A percentile compares a stretch with the other conserved stretches of the same genome.
These are phyloP conservation scores for Suillus cothurnatus DNA, from an alignment of 768 basidiomycete genomes.

Conservation along the genomic window DNA sequence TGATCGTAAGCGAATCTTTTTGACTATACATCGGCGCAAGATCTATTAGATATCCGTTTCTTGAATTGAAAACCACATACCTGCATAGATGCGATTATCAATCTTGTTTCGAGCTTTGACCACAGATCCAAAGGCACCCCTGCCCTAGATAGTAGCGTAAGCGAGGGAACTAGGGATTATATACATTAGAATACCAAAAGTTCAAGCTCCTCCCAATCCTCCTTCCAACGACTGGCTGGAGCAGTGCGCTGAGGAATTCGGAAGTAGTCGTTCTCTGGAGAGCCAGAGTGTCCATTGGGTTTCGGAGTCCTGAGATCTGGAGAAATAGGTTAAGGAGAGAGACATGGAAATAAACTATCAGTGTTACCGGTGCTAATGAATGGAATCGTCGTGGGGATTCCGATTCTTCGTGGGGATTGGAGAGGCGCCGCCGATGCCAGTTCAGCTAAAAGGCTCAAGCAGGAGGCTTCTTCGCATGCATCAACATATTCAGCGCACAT, in stretches of 20 bases:
- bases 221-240: conserved; percentile 81
- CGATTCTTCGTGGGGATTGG: conserved; percentile 22
- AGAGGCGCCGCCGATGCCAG: conserved; percentile 48
- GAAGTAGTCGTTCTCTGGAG: conserved; percentile 72
- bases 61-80: conserved; percentile 36
- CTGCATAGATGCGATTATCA: conserved; percentile 82
- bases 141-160: conserved; percentile 52
- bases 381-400: neutral
- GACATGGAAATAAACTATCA: neutral
- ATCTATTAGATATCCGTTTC: conserved; percentile 1
- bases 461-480: conserved; percentile 57
- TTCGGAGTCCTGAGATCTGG: conserved; percentile 41
- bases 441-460: conserved; percentile 58
- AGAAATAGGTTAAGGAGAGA: neutral
- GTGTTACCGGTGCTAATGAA: neutral
- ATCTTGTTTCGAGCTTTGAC: conserved; percentile 92
- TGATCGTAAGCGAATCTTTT: conserved; percentile 83
- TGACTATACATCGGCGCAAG: conserved; percentile 49
- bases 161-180: neutral
- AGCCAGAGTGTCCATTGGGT: conserved; percentile 44
- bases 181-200: conserved; percentile 54
- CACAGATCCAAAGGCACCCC: conserved; percentile 91
- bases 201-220: conserved; percentile 94
- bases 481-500: conserved; percentile 61
- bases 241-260: conserved; percentile 39